Base-by-base conservation (phyloP, 352 stramenopile genomes). In the Globisporangium alternatum region DNA sequence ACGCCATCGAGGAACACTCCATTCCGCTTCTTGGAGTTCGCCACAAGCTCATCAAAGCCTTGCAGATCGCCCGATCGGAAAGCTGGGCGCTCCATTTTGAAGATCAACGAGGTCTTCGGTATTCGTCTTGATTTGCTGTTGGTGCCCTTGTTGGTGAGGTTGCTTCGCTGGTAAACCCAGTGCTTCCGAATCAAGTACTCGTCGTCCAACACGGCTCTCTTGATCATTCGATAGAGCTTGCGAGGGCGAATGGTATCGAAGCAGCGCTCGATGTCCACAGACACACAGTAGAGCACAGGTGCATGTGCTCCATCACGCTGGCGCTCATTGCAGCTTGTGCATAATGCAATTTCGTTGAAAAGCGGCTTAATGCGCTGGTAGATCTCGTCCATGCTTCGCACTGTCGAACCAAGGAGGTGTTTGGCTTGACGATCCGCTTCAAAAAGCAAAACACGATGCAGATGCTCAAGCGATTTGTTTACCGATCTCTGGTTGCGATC, bases 111-210 rank as follows among this genome's bases (percentile, higher is more conserved):
- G 0, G 25, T 35, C 30, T 37, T 31, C 15, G 25, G 8, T 6
- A 30, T 39, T 8, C 17, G 33, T 35, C 52, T 25, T 41, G 39
- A 25, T 22, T 10, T 55, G 19, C 25, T 58, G 15, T 12, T 25
- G 57, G 8, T 63, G 21, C 15, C 67, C 28, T 71, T 48, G 22
- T 69, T 47, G 54, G 44, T 10, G 66, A 69, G 8, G 17, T 67
- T 59, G 41, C 76, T 68, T 67, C 81, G 73, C 41, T 80, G 80
- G 22, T 75, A 86, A 35, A 94, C 77, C 78, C 82, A 91, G 61
- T 91, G 78, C 60, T 88, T 86, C 13, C 82, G 81, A 22, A 94
- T 75, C 10, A 94, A 63, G 31, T 94, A 94, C 53, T 90, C 77
- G 1, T 92, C 80, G 72, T 94, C 80, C 48, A 60, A 58, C 3